phyloP scores from a whole-genome alignment of 805 yeast genomes.

The Wickerhamomyces queroliae region DNA sequence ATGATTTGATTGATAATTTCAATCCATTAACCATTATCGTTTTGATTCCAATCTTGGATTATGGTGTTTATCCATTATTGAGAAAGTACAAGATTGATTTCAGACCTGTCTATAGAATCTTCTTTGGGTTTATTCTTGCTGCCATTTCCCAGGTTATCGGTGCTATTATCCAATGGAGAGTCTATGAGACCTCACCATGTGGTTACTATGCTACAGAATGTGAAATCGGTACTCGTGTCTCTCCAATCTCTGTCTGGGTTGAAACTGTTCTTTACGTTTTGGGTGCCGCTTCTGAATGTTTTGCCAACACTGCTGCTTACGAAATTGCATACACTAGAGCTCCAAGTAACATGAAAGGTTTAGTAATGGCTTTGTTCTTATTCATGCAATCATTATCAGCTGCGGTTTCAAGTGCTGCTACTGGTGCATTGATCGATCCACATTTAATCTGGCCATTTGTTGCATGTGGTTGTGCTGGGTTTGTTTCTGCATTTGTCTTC shows the following conservation, averaged over 20 bases:
- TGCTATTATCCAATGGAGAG: conserved; percentile 65
- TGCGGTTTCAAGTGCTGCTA: conserved; percentile 67
- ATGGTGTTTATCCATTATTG: conserved; percentile 47
- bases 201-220: conserved; percentile 57
- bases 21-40: conserved; percentile 72
- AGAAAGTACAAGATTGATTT: conserved; percentile 44
- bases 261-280: conserved; percentile 64
- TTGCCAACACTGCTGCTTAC: conserved; percentile 76
- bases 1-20: conserved; percentile 71
- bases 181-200: conserved; percentile 71
- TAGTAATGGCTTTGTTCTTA: conserved; percentile 48
- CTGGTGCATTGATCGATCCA: conserved; percentile 64
- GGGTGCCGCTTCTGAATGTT: conserved; percentile 70
- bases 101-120: conserved; percentile 68
- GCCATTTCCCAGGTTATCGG: conserved; percentile 28
- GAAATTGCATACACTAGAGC: conserved; percentile 85
- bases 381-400: conserved; percentile 74
- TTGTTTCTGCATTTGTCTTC: conserved; percentile 55
- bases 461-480: conserved; percentile 55
- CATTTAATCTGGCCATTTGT: conserved; percentile 64
- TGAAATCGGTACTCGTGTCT: conserved; percentile 24
- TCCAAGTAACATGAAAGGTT: conserved; percentile 46
- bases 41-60: conserved; percentile 70
- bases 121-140: conserved; percentile 62
- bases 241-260: conserved; percentile 55